These are phyloP conservation scores for Solanum aculeatissimum DNA, from an alignment of 305 asterid species.

Conservation along the genomic window DNA sequence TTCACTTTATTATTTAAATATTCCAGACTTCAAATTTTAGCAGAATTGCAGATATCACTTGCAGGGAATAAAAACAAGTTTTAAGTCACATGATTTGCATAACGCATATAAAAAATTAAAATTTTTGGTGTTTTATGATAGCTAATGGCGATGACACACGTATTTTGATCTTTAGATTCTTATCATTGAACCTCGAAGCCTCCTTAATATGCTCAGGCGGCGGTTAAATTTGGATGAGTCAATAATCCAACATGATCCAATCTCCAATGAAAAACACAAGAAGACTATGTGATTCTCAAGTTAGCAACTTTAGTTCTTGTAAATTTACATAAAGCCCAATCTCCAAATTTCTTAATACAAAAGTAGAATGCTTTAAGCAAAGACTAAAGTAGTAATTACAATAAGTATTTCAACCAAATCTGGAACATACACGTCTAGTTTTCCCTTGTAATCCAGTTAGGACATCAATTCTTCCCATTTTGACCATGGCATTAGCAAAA, in stretches of 20 bases:
- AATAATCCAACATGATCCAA: too few relatives aligned
- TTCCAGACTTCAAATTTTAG: not conserved
- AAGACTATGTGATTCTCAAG: too few relatives aligned
- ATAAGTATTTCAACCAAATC: slow-evolving; percentile 16
- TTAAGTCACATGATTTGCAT: not conserved
- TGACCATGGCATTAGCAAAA: slow-evolving; percentile 53
- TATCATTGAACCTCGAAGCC: too few relatives aligned
- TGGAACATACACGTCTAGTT: slow-evolving; percentile 51
- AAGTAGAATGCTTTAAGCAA: not conserved
- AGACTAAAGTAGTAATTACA: not conserved
- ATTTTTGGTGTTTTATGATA: too few relatives aligned
- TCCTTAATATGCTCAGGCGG: too few relatives aligned
- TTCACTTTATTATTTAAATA: not conserved
- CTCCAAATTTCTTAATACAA: not conserved
- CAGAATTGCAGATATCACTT: not conserved
- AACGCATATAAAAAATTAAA: not conserved
- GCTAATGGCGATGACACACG: too few relatives aligned
- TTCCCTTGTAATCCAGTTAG: slow-evolving; percentile 46
- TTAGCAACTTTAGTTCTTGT: not conserved
- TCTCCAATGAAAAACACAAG: too few relatives aligned
- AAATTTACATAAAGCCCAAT: not conserved
- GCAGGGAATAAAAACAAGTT: not conserved
- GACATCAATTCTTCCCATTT: slow-evolving; percentile 70
- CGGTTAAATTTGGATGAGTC: too few relatives aligned
- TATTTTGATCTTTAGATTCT: too few relatives aligned